Percentiles rank a stretch among this genome's conserved stretches.
phyloP scores from a whole-genome alignment of 2,329 filamentous ascomycete species.

The Didymosphaeria variabile region DNA sequence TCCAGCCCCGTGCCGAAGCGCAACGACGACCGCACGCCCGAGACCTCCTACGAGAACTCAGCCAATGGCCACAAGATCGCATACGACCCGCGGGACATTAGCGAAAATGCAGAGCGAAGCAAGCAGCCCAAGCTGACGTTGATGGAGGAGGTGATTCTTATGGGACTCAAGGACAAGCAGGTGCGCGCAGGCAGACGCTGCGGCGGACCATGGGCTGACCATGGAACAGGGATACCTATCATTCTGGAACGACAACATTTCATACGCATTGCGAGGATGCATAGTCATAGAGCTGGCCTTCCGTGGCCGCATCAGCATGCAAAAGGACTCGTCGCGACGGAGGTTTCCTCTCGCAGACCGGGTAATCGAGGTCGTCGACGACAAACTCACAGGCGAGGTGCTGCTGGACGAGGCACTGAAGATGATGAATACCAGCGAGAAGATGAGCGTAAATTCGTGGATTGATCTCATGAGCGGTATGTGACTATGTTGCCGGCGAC shows the following conservation, averaged over 20 bases:
- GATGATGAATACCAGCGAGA: conserved; percentile 99
- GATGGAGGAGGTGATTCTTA: conserved; percentile 96
- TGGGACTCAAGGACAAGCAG: conserved; percentile 99
- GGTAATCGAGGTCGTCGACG: conserved; percentile 95
- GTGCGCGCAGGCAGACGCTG: conserved; percentile 60
- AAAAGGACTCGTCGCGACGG: conserved; percentile 91
- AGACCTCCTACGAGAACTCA: conserved; percentile 86
- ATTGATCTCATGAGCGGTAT: conserved; percentile 98
- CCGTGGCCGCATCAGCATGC: conserved; percentile 96
- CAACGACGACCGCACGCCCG: conserved; percentile 67
- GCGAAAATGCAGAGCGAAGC: conserved; percentile 92
- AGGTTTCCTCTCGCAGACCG: conserved; percentile 93
- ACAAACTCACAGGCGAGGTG: conserved; percentile 95
- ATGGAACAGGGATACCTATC: conserved; percentile 85
- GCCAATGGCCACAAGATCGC: conserved; percentile 99
- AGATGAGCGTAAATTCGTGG: conserved; percentile 99
- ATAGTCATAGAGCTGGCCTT: conserved; percentile 98
- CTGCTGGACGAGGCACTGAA: conserved; percentile 97
- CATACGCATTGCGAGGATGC: conserved; percentile 94
- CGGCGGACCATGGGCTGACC: conserved; percentile 19
- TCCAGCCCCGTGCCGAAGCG: conserved; percentile 70
- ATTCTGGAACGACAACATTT: conserved; percentile 99
- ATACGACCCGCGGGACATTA: conserved; percentile 96
- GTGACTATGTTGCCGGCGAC: conserved; percentile 34
- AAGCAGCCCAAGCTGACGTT: conserved; percentile 98